Conservation (phyloP, 1,139 yeast species). For the Petasospora rhodanensis region DNA sequence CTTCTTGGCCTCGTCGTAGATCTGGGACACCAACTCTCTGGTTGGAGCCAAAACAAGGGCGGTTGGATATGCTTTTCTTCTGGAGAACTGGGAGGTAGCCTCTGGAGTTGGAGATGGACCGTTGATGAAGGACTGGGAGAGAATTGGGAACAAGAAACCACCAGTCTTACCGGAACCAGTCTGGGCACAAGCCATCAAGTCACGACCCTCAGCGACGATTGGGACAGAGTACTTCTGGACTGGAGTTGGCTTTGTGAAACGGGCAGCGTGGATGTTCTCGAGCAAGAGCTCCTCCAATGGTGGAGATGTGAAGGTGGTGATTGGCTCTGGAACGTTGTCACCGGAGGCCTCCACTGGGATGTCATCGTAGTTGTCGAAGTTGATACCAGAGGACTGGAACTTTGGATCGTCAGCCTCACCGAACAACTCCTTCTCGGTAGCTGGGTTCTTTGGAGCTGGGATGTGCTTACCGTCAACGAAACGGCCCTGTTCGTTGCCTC, state of each 20-base stretch:
- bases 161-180: slow-evolving; percentile 99
- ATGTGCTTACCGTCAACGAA: slow-evolving; percentile 88
- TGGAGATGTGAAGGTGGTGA: slow-evolving; percentile 81
- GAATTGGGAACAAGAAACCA: slow-evolving; percentile 97
- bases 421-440: slow-evolving; percentile 74
- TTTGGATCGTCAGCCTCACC: slow-evolving; percentile 81
- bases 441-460: slow-evolving; percentile 72
- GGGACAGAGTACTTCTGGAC: slow-evolving; percentile 99
- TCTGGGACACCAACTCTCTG: slow-evolving; percentile 96
- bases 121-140: slow-evolving; percentile 80
- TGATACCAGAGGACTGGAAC: slow-evolving; percentile 94
- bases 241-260: slow-evolving; percentile 96
- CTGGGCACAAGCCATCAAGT: slow-evolving; percentile 99
- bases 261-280: slow-evolving; percentile 80
- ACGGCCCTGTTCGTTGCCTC: slow-evolving; percentile 46
- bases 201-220: slow-evolving; percentile 92
- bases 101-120: slow-evolving; percentile 77
- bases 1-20: slow-evolving; percentile 92
- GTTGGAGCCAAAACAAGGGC: slow-evolving; percentile 97
- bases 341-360: slow-evolving; percentile 99
- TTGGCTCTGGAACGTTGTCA: slow-evolving; percentile 91
- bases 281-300: slow-evolving; percentile 86
- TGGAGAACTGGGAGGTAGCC: slow-evolving; percentile 51
- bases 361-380: slow-evolving; percentile 96
- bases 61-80: slow-evolving; percentile 86